These are phyloP conservation scores for Berberis thunbergii DNA, from an alignment of 164 flowering plant genomes.

Conservation along the genomic window DNA sequence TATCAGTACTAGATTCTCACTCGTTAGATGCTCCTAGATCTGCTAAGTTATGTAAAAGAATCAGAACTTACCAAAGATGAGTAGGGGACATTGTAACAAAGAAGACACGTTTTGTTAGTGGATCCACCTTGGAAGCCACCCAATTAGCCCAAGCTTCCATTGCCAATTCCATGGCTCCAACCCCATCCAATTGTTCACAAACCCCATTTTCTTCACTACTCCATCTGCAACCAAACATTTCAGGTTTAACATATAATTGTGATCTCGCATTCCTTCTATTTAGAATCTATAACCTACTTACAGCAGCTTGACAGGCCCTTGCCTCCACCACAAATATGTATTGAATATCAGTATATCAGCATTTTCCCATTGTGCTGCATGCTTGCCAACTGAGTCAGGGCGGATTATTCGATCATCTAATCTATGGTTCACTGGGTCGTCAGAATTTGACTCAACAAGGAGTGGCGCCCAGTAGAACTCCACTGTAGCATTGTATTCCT, in stretches of 20 bases:
- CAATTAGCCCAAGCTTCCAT: conserved; percentile 87
- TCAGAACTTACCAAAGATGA: conserved; percentile 55
- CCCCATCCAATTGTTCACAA: conserved; percentile 79
- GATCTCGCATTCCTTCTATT: background rate
- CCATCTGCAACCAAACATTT: conserved; percentile 55
- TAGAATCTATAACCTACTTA: conserved; percentile 25
- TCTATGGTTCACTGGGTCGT: no score
- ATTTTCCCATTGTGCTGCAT: no score
- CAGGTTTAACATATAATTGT: background rate
- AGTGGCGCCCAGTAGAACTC: no score
- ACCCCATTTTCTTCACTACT: conserved; percentile 45
- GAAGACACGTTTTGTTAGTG: conserved; percentile 50
- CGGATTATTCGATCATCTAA: no score
- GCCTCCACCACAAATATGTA: conserved; percentile 22
- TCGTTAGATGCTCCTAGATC: background rate
- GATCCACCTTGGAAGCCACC: conserved; percentile 57
- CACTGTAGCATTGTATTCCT: no score
- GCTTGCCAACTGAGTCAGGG: no score
- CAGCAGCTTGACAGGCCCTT: conserved; percentile 83
- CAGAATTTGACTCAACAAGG: no score
- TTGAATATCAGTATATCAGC: no score
- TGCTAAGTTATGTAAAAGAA: background rate
- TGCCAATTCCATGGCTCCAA: conserved; percentile 81
- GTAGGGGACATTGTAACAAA: conserved; percentile 99
- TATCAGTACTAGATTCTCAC: background rate